Evolutionary conservation across 192 early-diverging fungal genomes (phyloP), one percentile per base, ranked within the genome.

Genomic region (Backusella macrospora): DNA sequence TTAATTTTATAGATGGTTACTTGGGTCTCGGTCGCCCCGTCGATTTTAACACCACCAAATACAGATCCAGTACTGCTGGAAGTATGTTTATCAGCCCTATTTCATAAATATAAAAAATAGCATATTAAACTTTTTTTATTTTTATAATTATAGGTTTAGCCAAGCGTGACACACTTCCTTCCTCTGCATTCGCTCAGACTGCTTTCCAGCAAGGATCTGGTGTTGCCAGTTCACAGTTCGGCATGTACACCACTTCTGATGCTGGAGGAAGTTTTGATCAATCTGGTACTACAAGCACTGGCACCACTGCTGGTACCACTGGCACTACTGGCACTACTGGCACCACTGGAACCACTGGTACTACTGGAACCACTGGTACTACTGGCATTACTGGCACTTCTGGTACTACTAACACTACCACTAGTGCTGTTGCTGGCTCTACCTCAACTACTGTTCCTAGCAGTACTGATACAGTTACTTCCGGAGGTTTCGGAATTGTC

Each of bases 11-110:
- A 68, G 78, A 79, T 59, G 78, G 78, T 43, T 79, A 79, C 39
- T 74, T 79, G 21, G 78, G 78, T 65, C 69, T 79, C 26, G 78
- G 78, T 71, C 78, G 68, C 62, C 44, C 42, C 37, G 74, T 79
- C 48, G 38, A 79, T 42, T 74, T 79, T 45, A 79, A 75, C 66
- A 64, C 29, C 43, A 73, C 73, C 37, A 72, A 71, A 38, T 37
- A 55, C 45, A 64, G 34, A 18, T 46, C 75, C 38, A 26, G 68
- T 15, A 62, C 75, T 21, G 38, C 68, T 40, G 44, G 44, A 34
- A 15, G 65, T 59, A 68, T 18, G n/a, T 40, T 18, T 40, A 65
- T 5, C 49, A 18, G 7, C 3, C 49, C 18, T 16, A 8, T 34
- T 34, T 34, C 29, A 34, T 18, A 65, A 65, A 40, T n/a, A 15